These are phyloP conservation scores for Cairneyella variabilis DNA, from an alignment of 495 filamentous ascomycete genomes.

Conservation along the genomic window DNA sequence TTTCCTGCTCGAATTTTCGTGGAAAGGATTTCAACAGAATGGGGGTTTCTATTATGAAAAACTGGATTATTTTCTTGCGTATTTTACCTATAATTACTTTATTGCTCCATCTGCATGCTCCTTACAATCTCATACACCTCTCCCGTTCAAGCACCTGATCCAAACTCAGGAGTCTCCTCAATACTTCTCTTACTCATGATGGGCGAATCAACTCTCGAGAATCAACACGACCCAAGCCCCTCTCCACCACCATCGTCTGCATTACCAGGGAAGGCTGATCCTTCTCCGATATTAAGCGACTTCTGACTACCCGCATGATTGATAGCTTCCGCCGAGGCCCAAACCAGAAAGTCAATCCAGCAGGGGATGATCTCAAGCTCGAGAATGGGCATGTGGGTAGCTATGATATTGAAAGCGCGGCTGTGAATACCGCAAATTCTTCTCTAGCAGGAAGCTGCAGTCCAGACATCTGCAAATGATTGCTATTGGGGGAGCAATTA, in stretches of 20 bases:
- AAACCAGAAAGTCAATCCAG: conserved; percentile 4
- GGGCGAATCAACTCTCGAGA: too few relatives aligned
- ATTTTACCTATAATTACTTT: too few relatives aligned
- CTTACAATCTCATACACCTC: too few relatives aligned
- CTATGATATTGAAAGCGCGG: conserved; percentile 11
- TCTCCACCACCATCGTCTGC: not conserved
- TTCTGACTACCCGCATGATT: not conserved
- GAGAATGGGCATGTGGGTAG: conserved; percentile 5
- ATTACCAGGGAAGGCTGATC: not conserved
- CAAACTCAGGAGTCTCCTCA: too few relatives aligned
- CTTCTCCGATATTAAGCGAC: not conserved
- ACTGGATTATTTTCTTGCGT: too few relatives aligned
- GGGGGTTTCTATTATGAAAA: too few relatives aligned
- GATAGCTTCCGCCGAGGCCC: conserved; percentile 13
- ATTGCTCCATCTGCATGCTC: too few relatives aligned
- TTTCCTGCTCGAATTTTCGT: too few relatives aligned
- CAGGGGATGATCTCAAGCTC: conserved; percentile 11
- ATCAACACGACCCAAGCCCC: not conserved
- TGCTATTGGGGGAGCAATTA: conserved; percentile 92
- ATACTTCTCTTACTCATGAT: too few relatives aligned
- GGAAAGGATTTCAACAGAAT: too few relatives aligned
- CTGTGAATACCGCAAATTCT: conserved; percentile 59
- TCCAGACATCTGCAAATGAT: conserved; percentile 94
- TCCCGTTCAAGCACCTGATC: too few relatives aligned
- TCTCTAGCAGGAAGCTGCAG: conserved; percentile 73